Evolutionary conservation across 345 rosid species (phyloP), one percentile per base, ranked within the genome.

Genomic region (Cochlearia excelsa): DNA sequence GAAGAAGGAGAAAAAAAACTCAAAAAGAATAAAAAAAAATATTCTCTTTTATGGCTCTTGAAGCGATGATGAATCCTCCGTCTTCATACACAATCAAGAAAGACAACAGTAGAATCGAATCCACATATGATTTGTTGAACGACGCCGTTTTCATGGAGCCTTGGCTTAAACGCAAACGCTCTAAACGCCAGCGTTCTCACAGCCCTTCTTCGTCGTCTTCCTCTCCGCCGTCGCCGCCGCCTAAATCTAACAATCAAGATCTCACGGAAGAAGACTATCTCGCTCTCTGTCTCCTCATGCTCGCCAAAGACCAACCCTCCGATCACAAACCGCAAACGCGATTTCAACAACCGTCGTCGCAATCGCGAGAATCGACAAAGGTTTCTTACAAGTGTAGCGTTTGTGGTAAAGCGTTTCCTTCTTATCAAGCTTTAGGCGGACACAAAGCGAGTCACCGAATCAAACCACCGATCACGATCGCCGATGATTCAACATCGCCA

Each of bases 361-460:
- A 10, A 41, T 46, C 59, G 11, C 65, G 59, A 11, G 76, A 80
- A 0, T 41, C 77, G 0, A 40, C 78, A 31, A 61, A 62, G 63
- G 76, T 75, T 39, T 30, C 75, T 26, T 80, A 83, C 76, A 81
- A 81, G 88, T 93, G 99, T 39, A 68, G 79, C 52, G 94, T 89
- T 3, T 92, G 98, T 59, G 58, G 74, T 64, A 92, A 81, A 72
- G 88, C 84, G 47, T 87, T 93, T 63, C 61, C 80, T 51, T 93
- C 99, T 6, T 89, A 93, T 68, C 99, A 89, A 47, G 99, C 97
- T 33, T 72, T 93, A 27, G 99, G 99, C 1, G 99, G 99, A 1
- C 99, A 89, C 76, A 93, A 93, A 59, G 97, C 99, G 27, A 93
- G 99, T 57, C 99, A 93, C 77, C 79, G 95, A 34, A 85, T 84